phyloP scores from a whole-genome alignment of 345 rosid species.

The Firmiana major region DNA sequence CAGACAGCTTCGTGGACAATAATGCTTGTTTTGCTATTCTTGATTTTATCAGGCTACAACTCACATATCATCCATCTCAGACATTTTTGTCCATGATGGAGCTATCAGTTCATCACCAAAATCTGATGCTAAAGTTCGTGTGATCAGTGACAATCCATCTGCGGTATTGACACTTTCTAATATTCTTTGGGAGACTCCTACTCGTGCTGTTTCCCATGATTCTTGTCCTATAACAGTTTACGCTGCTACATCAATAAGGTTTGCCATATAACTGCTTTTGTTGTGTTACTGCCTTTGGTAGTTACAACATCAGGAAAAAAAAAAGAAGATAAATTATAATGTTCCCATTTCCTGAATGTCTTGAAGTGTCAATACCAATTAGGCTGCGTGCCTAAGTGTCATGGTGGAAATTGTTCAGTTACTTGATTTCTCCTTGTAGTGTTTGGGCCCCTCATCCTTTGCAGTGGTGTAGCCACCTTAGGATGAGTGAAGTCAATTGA shows the following conservation, averaged over 20 bases:
- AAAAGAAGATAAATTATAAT: neutral
- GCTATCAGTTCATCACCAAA: conserved; percentile 27
- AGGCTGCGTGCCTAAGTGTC: neutral
- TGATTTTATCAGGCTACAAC: conserved; percentile 24
- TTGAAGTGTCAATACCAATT: neutral
- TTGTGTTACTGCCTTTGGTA: neutral
- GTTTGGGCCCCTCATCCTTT: neutral
- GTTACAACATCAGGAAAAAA: neutral
- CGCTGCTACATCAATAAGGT: conserved; percentile 35
- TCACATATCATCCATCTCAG: conserved; percentile 29
- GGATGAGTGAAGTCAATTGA: no score
- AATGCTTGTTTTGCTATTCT: neutral
- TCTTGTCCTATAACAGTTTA: conserved; percentile 37
- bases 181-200: conserved; percentile 24
- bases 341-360: neutral
- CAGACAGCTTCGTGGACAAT: neutral
- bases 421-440: neutral
- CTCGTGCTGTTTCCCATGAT: conserved; percentile 42
- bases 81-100: conserved; percentile 35
- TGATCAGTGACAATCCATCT: conserved; percentile 36
- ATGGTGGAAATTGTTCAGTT: neutral
- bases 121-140: conserved; percentile 35
- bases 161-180: conserved; percentile 26
- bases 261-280: neutral
- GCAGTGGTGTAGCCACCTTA: no score